These are phyloP conservation scores for Pisolithus albus DNA, from an alignment of 768 basidiomycete genomes.

Conservation along the genomic window DNA sequence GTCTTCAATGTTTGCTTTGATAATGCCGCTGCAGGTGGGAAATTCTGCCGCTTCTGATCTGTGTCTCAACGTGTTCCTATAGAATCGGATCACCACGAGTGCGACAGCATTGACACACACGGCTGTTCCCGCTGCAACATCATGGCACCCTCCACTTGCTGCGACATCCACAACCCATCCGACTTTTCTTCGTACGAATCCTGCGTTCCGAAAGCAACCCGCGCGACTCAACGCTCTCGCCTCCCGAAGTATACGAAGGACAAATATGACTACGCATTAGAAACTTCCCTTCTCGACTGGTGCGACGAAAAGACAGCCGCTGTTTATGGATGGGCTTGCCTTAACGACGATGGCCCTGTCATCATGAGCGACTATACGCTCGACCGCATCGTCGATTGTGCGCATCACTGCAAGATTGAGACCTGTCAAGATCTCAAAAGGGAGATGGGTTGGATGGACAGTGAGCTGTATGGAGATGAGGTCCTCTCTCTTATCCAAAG, in stretches of 20 bases:
- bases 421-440: constrained; percentile 11
- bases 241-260: constrained; percentile 3
- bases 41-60: neutral
- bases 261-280: neutral
- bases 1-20: constrained; percentile 15
- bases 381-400: constrained; percentile 18
- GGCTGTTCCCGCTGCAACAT: constrained; percentile 16
- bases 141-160: constrained; percentile 13
- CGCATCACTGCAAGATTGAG: constrained; percentile 7
- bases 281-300: constrained; percentile 10
- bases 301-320: constrained; percentile 2
- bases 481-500: neutral
- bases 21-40: constrained; percentile 15
- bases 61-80: neutral
- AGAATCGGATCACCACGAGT: constrained; percentile 6
- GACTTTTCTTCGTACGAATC: neutral
- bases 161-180: constrained; percentile 16
- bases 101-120: neutral
- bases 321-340: constrained; percentile 1
- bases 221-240: no score
- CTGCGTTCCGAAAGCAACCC: neutral
- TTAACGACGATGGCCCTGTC: constrained; percentile 8
- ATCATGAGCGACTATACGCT: constrained; percentile 13
- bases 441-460: constrained; percentile 16
- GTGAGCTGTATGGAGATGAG: neutral